Evolutionary conservation across 805 yeast species (phyloP).

Genomic region (Yarrowia bubula): DNA sequence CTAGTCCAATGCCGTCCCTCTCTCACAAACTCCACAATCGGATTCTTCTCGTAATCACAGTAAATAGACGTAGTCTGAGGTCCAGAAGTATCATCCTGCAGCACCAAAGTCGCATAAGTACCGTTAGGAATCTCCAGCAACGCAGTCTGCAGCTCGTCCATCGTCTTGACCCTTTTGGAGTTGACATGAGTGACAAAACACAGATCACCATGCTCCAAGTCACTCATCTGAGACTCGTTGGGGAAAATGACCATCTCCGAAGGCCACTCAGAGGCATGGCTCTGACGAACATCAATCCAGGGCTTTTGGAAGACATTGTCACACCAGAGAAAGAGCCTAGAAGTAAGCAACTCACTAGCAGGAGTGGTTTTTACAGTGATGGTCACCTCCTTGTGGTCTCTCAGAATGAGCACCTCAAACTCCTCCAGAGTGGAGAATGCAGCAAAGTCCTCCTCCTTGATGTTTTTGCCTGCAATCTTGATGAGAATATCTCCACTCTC

Average conservation of each 20-base stretch:
- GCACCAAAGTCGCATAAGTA: constrained; percentile 71
- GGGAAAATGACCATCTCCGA: constrained; percentile 65
- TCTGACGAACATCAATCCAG: constrained; percentile 81
- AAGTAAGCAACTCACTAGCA: constrained; percentile 55
- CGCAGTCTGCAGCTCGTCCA: constrained; percentile 60
- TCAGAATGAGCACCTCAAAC: constrained; percentile 59
- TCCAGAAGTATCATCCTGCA: constrained; percentile 75
- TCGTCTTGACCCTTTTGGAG: constrained; percentile 63
- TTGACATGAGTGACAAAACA: constrained; percentile 79
- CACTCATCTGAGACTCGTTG: constrained; percentile 62
- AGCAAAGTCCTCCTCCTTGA: constrained; percentile 64
- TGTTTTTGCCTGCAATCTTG: constrained; percentile 58
- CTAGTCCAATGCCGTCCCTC: constrained; percentile 33
- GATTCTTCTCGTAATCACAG: constrained; percentile 80
- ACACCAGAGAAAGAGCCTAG: constrained; percentile 69
- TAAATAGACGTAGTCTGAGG: constrained; percentile 80
- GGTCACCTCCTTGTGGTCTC: constrained; percentile 62
- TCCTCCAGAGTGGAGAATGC: constrained; percentile 44
- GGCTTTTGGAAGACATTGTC: constrained; percentile 80
- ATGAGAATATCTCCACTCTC: constrained; percentile 69
- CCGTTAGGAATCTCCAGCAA: constrained; percentile 67
- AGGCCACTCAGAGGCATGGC: constrained; percentile 64
- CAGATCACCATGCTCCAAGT: constrained; percentile 75
- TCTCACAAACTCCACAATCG: constrained; percentile 47
- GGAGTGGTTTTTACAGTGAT: constrained; percentile 61